phyloP scores from a whole-genome alignment of 495 filamentous ascomycete genomes.

The Annulohypoxylon moriforme region DNA sequence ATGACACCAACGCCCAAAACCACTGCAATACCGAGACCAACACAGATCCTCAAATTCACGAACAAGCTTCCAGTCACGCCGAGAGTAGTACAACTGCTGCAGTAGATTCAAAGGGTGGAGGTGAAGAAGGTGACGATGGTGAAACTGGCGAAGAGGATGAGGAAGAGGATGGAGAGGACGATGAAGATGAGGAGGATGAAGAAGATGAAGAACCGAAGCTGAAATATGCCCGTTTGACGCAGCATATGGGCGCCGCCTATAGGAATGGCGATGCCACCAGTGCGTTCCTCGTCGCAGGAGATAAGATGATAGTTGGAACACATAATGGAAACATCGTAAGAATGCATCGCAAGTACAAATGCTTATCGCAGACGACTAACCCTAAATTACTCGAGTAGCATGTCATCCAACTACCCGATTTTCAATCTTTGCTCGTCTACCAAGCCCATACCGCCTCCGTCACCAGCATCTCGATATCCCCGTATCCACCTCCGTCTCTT shows the following conservation, averaged over 20 bases:
- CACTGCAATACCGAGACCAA: conserved; percentile 14
- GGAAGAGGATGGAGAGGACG: conserved; percentile 59
- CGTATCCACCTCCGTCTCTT: conserved; percentile 76
- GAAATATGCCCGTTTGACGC: conserved; percentile 89
- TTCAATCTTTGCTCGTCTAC: conserved; percentile 84
- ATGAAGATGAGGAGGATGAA: conserved; percentile 81
- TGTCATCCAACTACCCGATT: conserved; percentile 81
- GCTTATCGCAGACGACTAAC: background rate
- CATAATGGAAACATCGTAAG: conserved; percentile 97
- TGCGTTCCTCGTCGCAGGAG: conserved; percentile 85
- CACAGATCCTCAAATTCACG: conserved; percentile 17
- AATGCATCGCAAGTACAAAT: conserved; percentile 28
- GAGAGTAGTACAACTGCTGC: background rate
- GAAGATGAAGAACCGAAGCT: conserved; percentile 96
- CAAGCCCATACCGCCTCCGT: conserved; percentile 92
- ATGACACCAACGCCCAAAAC: conserved; percentile 30
- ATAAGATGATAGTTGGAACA: conserved; percentile 97
- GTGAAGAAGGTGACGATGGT: conserved; percentile 38
- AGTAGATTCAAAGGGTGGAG: conserved; percentile 18
- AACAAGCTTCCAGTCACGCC: conserved; percentile 4
- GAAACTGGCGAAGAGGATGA: conserved; percentile 50
- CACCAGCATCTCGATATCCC: conserved; percentile 89
- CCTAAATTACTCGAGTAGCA: conserved; percentile 65
- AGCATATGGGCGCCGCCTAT: conserved; percentile 81
- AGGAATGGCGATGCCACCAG: conserved; percentile 95